These are phyloP conservation scores for Erythrobasidium yunnanense DNA, from an alignment of 768 basidiomycete species.

Conservation along the genomic window DNA sequence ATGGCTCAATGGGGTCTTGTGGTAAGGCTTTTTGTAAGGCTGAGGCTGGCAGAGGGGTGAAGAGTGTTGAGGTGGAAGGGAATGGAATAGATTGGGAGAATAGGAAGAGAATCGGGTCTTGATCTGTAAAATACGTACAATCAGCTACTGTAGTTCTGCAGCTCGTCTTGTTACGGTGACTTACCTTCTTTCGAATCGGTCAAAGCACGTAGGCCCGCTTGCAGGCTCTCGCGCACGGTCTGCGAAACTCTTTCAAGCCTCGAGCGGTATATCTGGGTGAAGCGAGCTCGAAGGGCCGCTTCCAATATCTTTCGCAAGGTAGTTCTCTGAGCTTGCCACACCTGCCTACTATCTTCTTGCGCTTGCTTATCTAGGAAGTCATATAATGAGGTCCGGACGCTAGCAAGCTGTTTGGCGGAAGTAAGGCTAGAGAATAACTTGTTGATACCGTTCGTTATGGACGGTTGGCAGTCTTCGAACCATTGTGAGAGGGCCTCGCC, in stretches of 20 bases:
- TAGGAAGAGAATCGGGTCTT: slow-evolving; percentile 18
- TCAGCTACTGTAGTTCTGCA: too few species aligned
- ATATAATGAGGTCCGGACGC: slow-evolving; percentile 18
- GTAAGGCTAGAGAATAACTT: background rate
- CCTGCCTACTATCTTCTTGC: background rate
- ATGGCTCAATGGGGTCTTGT: slow-evolving; percentile 11
- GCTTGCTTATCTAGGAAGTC: background rate
- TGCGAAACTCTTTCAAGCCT: slow-evolving; percentile 19
- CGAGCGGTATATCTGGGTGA: background rate
- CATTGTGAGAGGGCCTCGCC: slow-evolving; percentile 1
- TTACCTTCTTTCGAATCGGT: background rate
- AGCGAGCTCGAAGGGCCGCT: background rate
- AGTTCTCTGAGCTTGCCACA: background rate
- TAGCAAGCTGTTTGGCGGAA: slow-evolving; percentile 12
- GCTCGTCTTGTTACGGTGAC: background rate
- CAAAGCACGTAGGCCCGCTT: background rate
- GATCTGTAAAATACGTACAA: too few species aligned
- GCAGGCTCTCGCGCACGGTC: slow-evolving; percentile 6
- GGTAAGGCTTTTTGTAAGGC: background rate
- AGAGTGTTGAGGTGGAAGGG: slow-evolving; percentile 10
- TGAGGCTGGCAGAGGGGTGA: background rate
- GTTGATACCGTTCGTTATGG: background rate
- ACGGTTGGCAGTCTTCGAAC: background rate
- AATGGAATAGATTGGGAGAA: slow-evolving; percentile 30
- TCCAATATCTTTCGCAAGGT: background rate